Evolutionary conservation across 805 yeast species (phyloP).

Genomic region (Zygoascus tannicola): DNA sequence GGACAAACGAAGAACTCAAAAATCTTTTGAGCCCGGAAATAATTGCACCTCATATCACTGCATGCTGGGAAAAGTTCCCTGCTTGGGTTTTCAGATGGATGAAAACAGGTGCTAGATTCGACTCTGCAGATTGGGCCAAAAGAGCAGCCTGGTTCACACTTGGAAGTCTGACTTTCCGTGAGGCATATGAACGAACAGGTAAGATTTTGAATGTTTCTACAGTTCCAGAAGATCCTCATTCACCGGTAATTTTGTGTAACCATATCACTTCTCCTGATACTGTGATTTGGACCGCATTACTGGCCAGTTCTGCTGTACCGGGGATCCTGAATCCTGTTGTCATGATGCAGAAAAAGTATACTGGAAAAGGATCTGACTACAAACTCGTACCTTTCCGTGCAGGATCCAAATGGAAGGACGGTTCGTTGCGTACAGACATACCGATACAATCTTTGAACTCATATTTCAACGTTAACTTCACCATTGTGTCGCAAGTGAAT

Average conservation of each 20-base stretch:
- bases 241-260: slow-evolving; percentile 72
- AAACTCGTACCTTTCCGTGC: slow-evolving; percentile 56
- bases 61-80: slow-evolving; percentile 55
- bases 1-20: slow-evolving; percentile 58
- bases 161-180: slow-evolving; percentile 65
- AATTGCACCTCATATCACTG: slow-evolving; percentile 49
- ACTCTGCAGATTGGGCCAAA: slow-evolving; percentile 64
- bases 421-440: slow-evolving; percentile 67
- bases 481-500: slow-evolving; percentile 73
- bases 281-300: slow-evolving; percentile 67
- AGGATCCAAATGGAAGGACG: slow-evolving; percentile 73
- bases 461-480: slow-evolving; percentile 65
- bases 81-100: slow-evolving; percentile 58
- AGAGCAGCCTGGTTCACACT: slow-evolving; percentile 60
- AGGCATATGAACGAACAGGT: slow-evolving; percentile 61
- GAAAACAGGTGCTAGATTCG: slow-evolving; percentile 72
- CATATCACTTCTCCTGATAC: slow-evolving; percentile 71
- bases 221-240: slow-evolving; percentile 73
- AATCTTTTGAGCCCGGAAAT: slow-evolving; percentile 49
- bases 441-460: slow-evolving; percentile 67
- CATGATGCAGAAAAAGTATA: slow-evolving; percentile 50
- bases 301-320: slow-evolving; percentile 78
- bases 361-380: background rate
- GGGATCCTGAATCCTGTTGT: slow-evolving; percentile 75
- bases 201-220: slow-evolving; percentile 63